A percentile compares a stretch with the other conserved stretches of the same genome.
Conservation (phyloP, 768 basidiomycete genomes). For the Russula olivacea region DNA sequence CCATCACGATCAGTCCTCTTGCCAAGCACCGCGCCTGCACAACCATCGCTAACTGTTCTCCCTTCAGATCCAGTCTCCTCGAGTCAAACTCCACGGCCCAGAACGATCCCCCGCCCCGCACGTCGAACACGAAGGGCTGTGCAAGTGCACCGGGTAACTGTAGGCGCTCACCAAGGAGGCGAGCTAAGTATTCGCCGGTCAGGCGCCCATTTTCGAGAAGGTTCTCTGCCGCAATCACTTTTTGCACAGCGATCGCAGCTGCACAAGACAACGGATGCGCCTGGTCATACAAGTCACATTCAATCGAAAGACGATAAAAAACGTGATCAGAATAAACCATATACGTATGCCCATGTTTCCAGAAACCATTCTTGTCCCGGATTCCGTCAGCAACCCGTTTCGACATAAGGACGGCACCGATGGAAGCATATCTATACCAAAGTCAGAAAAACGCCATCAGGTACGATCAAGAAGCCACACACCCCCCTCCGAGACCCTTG, state of each 20-base stretch:
- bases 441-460: slow-evolving; percentile 7
- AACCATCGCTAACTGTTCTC: slow-evolving; percentile 54
- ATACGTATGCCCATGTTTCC: slow-evolving; percentile 85
- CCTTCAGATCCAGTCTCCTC: slow-evolving; percentile 45
- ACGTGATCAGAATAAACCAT: slow-evolving; percentile 42
- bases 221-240: slow-evolving; percentile 61
- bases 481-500: slow-evolving; percentile 89
- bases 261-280: slow-evolving; percentile 72
- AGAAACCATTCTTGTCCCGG: slow-evolving; percentile 57
- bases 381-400: slow-evolving; percentile 66
- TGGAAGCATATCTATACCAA: slow-evolving; percentile 59
- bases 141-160: slow-evolving; percentile 49
- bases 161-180: slow-evolving; percentile 50
- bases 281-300: slow-evolving; percentile 32
- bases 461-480: slow-evolving; percentile 26
- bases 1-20: slow-evolving; percentile 68
- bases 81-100: slow-evolving; percentile 84
- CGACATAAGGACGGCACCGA: slow-evolving; percentile 77
- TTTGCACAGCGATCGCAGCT: slow-evolving; percentile 76
- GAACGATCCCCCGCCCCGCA: slow-evolving; percentile 79
- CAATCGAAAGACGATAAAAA: not conserved
- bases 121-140: slow-evolving; percentile 66
- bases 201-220: slow-evolving; percentile 58
- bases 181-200: slow-evolving; percentile 54
- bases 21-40: slow-evolving; percentile 64